These are phyloP conservation scores for Talaromyces islandicus DNA, from an alignment of 2,329 filamentous ascomycete genomes.

Conservation along the genomic window DNA sequence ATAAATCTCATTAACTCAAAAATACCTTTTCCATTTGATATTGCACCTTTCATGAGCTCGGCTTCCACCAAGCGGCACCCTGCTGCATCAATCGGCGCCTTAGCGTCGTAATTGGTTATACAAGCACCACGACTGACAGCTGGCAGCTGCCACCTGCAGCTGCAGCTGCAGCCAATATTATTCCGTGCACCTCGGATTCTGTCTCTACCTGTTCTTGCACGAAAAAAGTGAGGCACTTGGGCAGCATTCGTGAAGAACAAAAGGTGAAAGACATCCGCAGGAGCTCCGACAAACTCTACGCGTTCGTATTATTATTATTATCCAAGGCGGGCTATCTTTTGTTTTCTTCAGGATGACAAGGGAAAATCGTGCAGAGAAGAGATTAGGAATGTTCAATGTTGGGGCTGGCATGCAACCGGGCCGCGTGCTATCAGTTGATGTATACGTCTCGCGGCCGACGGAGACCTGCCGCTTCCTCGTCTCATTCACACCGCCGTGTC, in stretches of 20 bases:
- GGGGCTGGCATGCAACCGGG: not conserved
- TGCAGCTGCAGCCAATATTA: not conserved
- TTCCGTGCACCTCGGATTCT: not conserved
- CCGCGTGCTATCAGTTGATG: too few species aligned
- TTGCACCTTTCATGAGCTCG: not conserved
- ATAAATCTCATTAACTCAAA: not conserved
- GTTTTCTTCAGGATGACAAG: too few species aligned
- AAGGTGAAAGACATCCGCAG: not conserved
- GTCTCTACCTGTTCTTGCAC: not conserved
- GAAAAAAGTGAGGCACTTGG: not conserved
- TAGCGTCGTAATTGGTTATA: not conserved
- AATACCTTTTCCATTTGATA: too few species aligned
- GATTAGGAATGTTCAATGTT: not conserved
- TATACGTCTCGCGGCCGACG: too few species aligned
- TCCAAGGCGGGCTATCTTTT: not conserved
- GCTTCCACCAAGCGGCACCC: too few species aligned
- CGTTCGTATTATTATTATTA: not conserved
- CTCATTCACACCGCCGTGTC: not conserved
- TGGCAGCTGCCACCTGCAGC: not conserved
- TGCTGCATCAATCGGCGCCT: not conserved
- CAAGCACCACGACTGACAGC: not conserved
- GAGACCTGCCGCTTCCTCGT: not conserved
- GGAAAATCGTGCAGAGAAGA: not conserved
- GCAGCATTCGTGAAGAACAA: not conserved
- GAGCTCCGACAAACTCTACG: not conserved